Percentiles rank a stretch among this genome's conserved stretches.
Conservation (phyloP, 1,284 basidiomycete genomes). For the Rhodotorula sp. region DNA sequence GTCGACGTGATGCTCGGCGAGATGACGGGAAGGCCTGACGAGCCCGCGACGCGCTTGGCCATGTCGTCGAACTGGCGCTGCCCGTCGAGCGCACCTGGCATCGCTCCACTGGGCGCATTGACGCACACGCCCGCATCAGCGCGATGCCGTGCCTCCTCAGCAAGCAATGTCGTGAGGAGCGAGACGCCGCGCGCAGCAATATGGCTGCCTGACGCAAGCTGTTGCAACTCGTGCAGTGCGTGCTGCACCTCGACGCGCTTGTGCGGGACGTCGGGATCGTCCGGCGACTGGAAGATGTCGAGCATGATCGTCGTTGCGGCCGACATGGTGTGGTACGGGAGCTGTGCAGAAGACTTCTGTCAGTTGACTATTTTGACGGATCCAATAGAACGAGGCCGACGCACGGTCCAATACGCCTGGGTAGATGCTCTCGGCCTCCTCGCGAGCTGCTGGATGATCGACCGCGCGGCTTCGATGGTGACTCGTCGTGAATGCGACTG, state of each 20-base stretch:
- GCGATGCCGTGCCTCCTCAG: conserved; percentile 37
- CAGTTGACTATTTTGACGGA: not conserved
- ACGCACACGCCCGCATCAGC: not conserved
- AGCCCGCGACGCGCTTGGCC: conserved; percentile 23
- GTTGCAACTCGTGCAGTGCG: conserved; percentile 26
- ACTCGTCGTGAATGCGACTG: conserved; percentile 30
- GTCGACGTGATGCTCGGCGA: not conserved
- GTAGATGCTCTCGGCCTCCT: conserved; percentile 10
- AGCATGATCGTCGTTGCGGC: conserved; percentile 38
- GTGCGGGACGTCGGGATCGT: conserved; percentile 25
- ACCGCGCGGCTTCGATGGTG: conserved; percentile 33
- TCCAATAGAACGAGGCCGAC: not conserved
- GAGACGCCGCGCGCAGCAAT: conserved; percentile 36
- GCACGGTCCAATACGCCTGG: conserved; percentile 27
- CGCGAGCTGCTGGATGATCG: conserved; percentile 32
- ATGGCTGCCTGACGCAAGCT: conserved; percentile 8
- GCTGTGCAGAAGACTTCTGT: not conserved
- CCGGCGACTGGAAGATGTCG: conserved; percentile 35
- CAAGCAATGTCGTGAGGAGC: conserved; percentile 32
- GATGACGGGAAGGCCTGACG: not conserved
- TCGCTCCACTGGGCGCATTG: no score
- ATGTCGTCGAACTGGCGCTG: conserved; percentile 10
- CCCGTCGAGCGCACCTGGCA: not conserved
- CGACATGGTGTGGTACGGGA: conserved; percentile 37
- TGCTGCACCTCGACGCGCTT: conserved; percentile 33